Evolutionary conservation across 305 asterid genomes (phyloP).

Genomic region (Fraxinus floribunda): DNA sequence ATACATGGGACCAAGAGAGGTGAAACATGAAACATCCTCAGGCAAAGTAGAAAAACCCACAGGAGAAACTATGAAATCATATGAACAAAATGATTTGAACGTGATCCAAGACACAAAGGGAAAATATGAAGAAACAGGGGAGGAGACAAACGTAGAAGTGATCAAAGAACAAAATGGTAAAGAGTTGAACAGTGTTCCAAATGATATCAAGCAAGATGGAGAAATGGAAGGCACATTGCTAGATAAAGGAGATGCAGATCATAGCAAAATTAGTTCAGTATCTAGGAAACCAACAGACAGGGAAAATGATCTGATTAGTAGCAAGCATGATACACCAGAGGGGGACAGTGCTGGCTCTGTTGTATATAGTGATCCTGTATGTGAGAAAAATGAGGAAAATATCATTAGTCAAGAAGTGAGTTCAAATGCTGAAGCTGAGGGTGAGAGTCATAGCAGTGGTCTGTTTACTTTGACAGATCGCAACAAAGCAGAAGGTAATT

Average conservation of each 20-base stretch:
- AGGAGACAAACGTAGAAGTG: not conserved
- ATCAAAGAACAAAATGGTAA: not conserved
- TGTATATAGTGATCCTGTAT: conserved; percentile 1
- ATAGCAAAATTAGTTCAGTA: not conserved
- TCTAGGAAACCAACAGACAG: not conserved
- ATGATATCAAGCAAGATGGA: not conserved
- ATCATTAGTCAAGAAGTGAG: not conserved
- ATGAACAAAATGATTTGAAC: not conserved
- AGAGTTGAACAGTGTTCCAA: not conserved
- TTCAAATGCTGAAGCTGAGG: not conserved
- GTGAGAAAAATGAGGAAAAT: not conserved
- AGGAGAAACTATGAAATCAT: not conserved
- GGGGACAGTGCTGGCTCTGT: not conserved
- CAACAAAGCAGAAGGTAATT: not conserved
- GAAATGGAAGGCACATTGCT: not conserved
- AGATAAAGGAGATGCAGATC: not conserved
- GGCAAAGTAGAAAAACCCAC: not conserved
- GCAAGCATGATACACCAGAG: not conserved
- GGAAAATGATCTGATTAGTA: not conserved
- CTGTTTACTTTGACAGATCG: not conserved
- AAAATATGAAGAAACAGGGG: not conserved
- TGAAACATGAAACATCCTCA: not conserved
- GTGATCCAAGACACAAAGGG: not conserved
- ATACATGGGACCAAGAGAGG: no score
- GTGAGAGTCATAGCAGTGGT: not conserved